These are phyloP conservation scores for Hura crepitans DNA, from an alignment of 441 rosid genomes.

Conservation along the genomic window DNA sequence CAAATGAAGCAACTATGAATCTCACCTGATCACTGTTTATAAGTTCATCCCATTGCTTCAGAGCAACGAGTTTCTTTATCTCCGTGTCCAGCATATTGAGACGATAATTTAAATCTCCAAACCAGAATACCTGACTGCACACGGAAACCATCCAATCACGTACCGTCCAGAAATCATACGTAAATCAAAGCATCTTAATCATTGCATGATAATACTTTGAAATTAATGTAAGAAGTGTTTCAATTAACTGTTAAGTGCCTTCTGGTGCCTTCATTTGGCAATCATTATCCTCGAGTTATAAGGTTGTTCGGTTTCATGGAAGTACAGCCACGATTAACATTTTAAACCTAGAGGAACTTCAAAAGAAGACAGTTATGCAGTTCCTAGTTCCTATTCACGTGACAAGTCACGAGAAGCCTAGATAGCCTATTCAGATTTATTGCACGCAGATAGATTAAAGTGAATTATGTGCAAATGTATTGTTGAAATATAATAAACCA, in stretches of 20 bases:
- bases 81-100: constrained; percentile 70
- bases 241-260: background rate
- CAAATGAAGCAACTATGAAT: background rate
- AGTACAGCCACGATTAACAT: background rate
- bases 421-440: background rate
- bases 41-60: constrained; percentile 75
- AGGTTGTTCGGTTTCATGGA: background rate
- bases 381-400: too few species aligned
- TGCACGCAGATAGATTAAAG: background rate
- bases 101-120: constrained; percentile 95
- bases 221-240: too few species aligned
- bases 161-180: constrained; percentile 5
- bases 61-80: constrained; percentile 67
- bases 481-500: too few species aligned
- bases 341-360: background rate
- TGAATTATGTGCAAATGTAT: background rate
- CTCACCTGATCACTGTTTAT: constrained; percentile 75
- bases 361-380: background rate
- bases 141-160: constrained; percentile 21
- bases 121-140: constrained; percentile 92
- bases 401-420: background rate
- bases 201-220: background rate
- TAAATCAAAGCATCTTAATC: constrained; percentile 3
- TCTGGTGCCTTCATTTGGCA: background rate
- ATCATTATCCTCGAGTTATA: background rate